These are phyloP conservation scores for Erodium moschatum DNA, from an alignment of 441 rosid genomes.

Conservation along the genomic window DNA sequence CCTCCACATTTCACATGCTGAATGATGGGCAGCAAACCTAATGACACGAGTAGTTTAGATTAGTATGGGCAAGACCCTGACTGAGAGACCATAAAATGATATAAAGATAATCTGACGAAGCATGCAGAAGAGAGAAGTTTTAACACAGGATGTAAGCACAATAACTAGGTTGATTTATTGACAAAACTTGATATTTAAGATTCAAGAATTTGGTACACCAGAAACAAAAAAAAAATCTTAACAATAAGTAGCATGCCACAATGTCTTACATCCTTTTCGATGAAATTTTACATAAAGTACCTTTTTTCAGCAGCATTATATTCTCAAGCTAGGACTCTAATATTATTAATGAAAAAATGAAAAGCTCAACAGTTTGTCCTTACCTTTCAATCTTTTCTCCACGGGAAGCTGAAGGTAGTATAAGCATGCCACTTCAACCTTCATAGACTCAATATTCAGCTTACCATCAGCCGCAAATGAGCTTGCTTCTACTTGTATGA, in stretches of 20 bases:
- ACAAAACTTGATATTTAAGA: not conserved
- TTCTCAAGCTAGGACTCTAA: not conserved
- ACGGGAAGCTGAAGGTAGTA: conserved; percentile 69
- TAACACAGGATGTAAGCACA: not conserved
- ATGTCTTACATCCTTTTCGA: not conserved
- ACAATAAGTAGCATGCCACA: not conserved
- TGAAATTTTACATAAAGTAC: conserved; percentile 7
- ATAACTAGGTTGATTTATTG: not conserved
- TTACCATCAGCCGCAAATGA: conserved; percentile 31
- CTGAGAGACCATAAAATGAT: not conserved
- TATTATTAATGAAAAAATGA: not conserved
- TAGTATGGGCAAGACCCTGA: not conserved
- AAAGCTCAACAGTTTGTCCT: conserved; percentile 16
- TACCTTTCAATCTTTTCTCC: conserved; percentile 76
- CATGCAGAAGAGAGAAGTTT: conserved; percentile 14
- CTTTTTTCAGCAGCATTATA: not conserved
- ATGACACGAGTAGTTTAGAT: conserved; percentile 13
- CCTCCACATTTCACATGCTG: conserved; percentile 52
- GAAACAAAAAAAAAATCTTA: not conserved
- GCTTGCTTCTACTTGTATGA: conserved; percentile 37
- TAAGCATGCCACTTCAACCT: conserved; percentile 74
- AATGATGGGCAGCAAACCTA: conserved; percentile 91
- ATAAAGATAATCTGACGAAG: not conserved
- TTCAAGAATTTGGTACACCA: conserved; percentile 2
- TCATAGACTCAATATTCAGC: conserved; percentile 43